Percentiles rank a stretch among this genome's conserved stretches.
These are phyloP conservation scores for Emergomyces pasteurianus DNA, from an alignment of 2,329 filamentous ascomycete genomes.

Conservation along the genomic window DNA sequence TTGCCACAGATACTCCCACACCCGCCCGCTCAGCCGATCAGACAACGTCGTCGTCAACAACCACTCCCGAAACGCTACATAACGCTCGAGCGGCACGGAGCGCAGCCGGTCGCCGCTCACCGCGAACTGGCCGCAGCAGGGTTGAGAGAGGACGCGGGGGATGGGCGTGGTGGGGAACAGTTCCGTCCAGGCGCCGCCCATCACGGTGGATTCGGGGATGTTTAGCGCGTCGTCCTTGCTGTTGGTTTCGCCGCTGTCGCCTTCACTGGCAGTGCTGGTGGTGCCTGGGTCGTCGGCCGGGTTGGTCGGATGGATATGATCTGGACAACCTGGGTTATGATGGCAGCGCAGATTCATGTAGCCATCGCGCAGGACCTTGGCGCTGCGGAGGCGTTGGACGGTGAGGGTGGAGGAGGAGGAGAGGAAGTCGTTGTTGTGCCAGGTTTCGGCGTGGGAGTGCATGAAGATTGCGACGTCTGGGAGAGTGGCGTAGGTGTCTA, in stretches of 20 bases:
- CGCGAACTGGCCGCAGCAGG: conserved; percentile 54
- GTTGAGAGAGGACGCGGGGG: conserved; percentile 42
- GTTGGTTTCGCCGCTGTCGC: conserved; percentile 10
- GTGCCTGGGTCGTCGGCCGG: conserved; percentile 13
- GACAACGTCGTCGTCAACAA: conserved; percentile 42
- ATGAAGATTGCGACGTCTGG: conserved; percentile 50
- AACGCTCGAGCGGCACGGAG: conserved; percentile 40
- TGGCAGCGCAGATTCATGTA: conserved; percentile 50
- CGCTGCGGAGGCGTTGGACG: conserved; percentile 39
- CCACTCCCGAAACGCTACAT: conserved; percentile 48
- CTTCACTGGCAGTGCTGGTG: background rate
- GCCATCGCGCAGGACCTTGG: conserved; percentile 39
- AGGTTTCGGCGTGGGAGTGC: conserved; percentile 44
- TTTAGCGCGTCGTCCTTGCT: conserved; percentile 22
- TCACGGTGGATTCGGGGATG: conserved; percentile 36
- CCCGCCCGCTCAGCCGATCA: conserved; percentile 44
- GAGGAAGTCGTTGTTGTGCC: conserved; percentile 48
- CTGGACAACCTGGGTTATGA: conserved; percentile 45
- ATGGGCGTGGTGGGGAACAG: conserved; percentile 34
- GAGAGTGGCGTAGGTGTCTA: conserved; percentile 48
- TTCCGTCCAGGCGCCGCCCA: conserved; percentile 35
- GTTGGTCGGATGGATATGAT: conserved; percentile 41
- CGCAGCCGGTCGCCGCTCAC: conserved; percentile 46
- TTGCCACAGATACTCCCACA: conserved; percentile 55
- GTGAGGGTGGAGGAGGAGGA: conserved; percentile 39